Evolutionary conservation across 2,329 filamentous ascomycete species (phyloP).

Genomic region (Trichoderma cornu-damae): DNA sequence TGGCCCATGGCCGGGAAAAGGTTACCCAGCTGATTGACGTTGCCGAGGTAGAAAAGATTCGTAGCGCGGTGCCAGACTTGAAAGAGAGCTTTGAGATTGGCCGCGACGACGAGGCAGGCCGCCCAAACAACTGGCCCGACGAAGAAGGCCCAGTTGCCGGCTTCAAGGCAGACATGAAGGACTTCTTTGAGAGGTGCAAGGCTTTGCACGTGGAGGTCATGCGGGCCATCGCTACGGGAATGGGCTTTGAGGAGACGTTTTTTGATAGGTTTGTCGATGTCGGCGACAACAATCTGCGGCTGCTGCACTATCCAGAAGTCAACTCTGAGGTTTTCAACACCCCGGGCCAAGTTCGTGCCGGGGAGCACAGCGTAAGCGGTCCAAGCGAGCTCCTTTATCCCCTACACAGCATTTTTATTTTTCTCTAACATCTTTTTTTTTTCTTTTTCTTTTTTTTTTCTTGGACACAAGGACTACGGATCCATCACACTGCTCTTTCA

Average conservation of each 20-base stretch:
- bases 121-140: conserved; percentile 72
- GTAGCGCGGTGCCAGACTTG: conserved; percentile 55
- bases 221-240: conserved; percentile 76
- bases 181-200: conserved; percentile 72
- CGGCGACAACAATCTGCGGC: conserved; percentile 64
- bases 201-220: conserved; percentile 71
- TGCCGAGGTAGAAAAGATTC: conserved; percentile 52
- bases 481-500: conserved; percentile 60
- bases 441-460: not conserved
- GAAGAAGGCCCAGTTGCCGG: conserved; percentile 36
- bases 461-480: conserved; percentile 47
- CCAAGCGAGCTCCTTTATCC: not conserved
- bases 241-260: conserved; percentile 65
- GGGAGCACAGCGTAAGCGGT: conserved; percentile 61
- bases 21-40: conserved; percentile 53
- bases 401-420: not conserved
- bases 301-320: conserved; percentile 73
- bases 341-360: conserved; percentile 67
- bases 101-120: conserved; percentile 51
- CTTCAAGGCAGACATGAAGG: conserved; percentile 68
- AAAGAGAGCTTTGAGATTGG: conserved; percentile 65
- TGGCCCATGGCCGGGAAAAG: conserved; percentile 65
- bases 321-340: conserved; percentile 61
- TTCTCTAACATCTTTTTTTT: not conserved
- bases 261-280: conserved; percentile 71